These are phyloP conservation scores for Multifurca ochricompacta DNA, from an alignment of 768 basidiomycete genomes.

Conservation along the genomic window DNA sequence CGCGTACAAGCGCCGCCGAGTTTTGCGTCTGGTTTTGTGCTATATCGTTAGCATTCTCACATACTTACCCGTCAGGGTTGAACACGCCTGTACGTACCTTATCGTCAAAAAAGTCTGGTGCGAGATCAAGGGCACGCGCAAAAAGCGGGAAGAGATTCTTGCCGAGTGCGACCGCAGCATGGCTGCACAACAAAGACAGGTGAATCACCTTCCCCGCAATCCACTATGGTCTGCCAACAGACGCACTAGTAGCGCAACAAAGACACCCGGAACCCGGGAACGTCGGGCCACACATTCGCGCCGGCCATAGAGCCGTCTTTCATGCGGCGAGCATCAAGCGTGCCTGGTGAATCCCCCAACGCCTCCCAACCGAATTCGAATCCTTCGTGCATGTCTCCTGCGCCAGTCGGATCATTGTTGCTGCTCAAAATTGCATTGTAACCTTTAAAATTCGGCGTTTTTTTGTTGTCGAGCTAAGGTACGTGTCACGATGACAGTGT, in stretches of 20 bases:
- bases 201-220: not conserved
- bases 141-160: conserved; percentile 58
- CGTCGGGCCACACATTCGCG: conserved; percentile 71
- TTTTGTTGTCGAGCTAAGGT: conserved; percentile 57
- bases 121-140: conserved; percentile 55
- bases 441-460: conserved; percentile 66
- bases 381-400: conserved; percentile 88
- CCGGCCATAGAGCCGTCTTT: conserved; percentile 56
- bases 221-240: not conserved
- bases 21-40: conserved; percentile 41
- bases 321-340: conserved; percentile 24
- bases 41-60: not conserved
- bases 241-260: conserved; percentile 63
- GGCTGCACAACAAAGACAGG: conserved; percentile 29
- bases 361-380: conserved; percentile 80
- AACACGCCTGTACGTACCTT: conserved; percentile 41
- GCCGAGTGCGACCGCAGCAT: conserved; percentile 46
- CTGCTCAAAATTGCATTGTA: conserved; percentile 63
- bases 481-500: not conserved
- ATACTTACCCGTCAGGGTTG: not conserved
- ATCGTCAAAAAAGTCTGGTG: conserved; percentile 56
- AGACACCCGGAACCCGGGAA: conserved; percentile 51
- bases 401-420: conserved; percentile 66
- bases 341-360: conserved; percentile 25
- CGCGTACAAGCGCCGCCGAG: conserved; percentile 55